phyloP scores from a whole-genome alignment of 192 early-diverging fungal genomes.

The Rhizophagus sp. region DNA sequence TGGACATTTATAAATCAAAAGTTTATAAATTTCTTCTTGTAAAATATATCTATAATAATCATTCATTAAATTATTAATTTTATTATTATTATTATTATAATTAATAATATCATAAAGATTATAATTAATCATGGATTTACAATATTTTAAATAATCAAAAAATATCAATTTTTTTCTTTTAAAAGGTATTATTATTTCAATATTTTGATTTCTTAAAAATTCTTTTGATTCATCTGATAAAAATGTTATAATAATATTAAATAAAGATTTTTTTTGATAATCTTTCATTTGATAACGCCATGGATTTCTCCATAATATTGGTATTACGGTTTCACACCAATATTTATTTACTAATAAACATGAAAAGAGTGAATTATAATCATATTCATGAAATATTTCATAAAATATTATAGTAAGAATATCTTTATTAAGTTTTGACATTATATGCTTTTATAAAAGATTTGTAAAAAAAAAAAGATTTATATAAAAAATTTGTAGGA shows the following conservation, averaged over 20 bases:
- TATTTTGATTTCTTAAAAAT: neutral
- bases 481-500: no score
- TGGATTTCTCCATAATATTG: neutral
- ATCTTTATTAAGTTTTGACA: neutral
- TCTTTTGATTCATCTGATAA: neutral
- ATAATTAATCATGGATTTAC: no score
- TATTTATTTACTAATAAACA: neutral
- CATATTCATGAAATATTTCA: neutral
- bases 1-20: neutral
- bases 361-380: neutral
- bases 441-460: no score
- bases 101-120: no score
- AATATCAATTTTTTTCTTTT: no score
- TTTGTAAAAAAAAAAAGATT: no score
- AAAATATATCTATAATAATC: neutral
- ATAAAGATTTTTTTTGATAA: neutral
- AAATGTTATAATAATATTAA: neutral
- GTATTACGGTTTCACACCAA: neutral
- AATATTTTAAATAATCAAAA: no score
- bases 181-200: neutral
- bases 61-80: neutral
- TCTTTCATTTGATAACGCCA: neutral
- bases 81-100: no score
- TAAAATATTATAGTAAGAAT: neutral
- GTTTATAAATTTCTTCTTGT: neutral